A percentile compares a stretch with the other conserved stretches of the same genome.
phyloP scores from a whole-genome alignment of 495 filamentous ascomycete species.

The Hypomontagnella monticulosa region DNA sequence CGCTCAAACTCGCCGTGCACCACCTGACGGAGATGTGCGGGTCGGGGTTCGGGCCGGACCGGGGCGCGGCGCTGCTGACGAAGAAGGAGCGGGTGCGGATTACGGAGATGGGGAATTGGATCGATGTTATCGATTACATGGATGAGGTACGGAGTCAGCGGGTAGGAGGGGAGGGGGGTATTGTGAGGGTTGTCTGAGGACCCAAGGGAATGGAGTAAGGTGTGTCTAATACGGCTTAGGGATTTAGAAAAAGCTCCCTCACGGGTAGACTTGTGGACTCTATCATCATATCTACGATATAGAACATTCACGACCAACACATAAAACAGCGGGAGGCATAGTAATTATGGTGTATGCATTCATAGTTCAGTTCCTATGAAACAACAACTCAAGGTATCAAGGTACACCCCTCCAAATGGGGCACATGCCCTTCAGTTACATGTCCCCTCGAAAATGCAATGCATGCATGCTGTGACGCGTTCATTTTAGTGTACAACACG shows the following conservation, averaged over 20 bases:
- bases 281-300: neutral
- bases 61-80: conserved; percentile 53
- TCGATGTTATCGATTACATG: conserved; percentile 69
- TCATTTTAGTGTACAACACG: conserved; percentile 35
- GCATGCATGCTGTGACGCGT: conserved; percentile 5
- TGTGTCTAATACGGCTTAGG: neutral
- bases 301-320: neutral
- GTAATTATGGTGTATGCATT: conserved; percentile 18
- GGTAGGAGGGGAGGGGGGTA: conserved; percentile 27
- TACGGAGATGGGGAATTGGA: conserved; percentile 60
- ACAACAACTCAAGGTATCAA: conserved; percentile 4
- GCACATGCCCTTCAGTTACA: conserved; percentile 15
- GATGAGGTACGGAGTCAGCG: conserved; percentile 56
- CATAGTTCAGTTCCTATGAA: conserved; percentile 10
- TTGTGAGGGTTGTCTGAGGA: conserved; percentile 21
- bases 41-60: conserved; percentile 58
- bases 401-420: neutral
- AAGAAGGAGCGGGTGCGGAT: conserved; percentile 62
- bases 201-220: neutral
- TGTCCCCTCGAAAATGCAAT: conserved; percentile 20
- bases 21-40: conserved; percentile 71
- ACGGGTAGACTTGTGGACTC: too few relatives aligned
- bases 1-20: conserved; percentile 67
- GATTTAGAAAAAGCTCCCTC: too few relatives aligned
- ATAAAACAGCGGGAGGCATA: too few relatives aligned